Percentiles rank a stretch among this genome's conserved stretches.
phyloP scores from a whole-genome alignment of 2,329 filamentous ascomycete genomes.

The Calonectria crousiana region DNA sequence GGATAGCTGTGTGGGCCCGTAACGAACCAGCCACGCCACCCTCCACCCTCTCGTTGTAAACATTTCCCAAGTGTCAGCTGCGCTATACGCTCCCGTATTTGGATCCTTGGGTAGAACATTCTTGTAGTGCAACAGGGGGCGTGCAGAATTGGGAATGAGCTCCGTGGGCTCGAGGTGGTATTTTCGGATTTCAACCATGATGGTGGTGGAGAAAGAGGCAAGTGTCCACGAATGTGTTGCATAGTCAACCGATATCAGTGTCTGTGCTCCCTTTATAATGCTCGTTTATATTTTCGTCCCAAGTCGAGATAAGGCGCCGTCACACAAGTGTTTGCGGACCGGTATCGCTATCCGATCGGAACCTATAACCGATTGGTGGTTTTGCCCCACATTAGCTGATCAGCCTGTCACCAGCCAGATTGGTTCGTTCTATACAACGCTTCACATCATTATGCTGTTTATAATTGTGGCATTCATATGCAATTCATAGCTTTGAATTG shows the following conservation, averaged over 20 bases:
- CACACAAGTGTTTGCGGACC: neutral
- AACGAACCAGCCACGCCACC: neutral
- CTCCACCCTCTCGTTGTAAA: neutral
- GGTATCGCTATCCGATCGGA: neutral
- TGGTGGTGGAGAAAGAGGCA: neutral
- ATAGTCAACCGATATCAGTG: neutral
- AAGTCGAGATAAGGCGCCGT: neutral
- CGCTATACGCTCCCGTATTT: neutral
- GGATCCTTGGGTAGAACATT: neutral
- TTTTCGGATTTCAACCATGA: neutral
- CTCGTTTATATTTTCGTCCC: neutral
- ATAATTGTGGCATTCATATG: too few species aligned
- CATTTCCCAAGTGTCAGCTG: neutral
- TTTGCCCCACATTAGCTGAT: neutral
- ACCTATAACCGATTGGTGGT: neutral
- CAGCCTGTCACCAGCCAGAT: too few species aligned
- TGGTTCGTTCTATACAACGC: too few species aligned
- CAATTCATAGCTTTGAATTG: too few species aligned
- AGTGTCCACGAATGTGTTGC: neutral
- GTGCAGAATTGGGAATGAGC: neutral
- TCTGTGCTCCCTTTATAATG: neutral
- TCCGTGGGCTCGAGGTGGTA: neutral
- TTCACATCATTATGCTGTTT: too few species aligned
- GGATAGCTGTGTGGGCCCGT: neutral
- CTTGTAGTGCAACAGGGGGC: neutral